Evolutionary conservation across 345 rosid genomes (phyloP).

Genomic region (Conringia planisiliqua): DNA sequence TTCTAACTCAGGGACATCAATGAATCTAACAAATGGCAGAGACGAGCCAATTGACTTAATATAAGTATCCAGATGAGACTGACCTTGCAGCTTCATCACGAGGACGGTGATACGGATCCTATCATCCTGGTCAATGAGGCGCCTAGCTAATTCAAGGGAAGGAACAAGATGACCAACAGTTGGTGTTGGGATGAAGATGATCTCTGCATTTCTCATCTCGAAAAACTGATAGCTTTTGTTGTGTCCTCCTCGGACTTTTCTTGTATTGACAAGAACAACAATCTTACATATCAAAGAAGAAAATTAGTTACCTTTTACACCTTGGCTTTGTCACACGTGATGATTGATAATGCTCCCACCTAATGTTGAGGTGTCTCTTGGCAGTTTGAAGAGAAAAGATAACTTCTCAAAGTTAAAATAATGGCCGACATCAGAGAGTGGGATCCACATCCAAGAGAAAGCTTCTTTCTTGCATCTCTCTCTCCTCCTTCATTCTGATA

Average conservation of each 20-base stretch:
- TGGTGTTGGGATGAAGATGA: slow-evolving; percentile 34
- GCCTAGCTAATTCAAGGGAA: slow-evolving; percentile 43
- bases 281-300: slow-evolving; percentile 8
- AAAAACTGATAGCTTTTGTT: not conserved
- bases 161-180: slow-evolving; percentile 48
- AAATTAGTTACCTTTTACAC: not conserved
- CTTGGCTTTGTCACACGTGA: not conserved
- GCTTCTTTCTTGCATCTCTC: not conserved
- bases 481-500: slow-evolving; percentile 4
- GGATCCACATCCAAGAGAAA: slow-evolving; percentile 15
- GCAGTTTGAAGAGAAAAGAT: not conserved
- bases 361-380: slow-evolving; percentile 17
- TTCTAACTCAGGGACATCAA: slow-evolving; percentile 31
- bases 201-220: slow-evolving; percentile 22
- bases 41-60: slow-evolving; percentile 26
- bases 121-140: slow-evolving; percentile 40
- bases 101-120: slow-evolving; percentile 36
- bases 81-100: slow-evolving; percentile 31
- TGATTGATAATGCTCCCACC: slow-evolving; percentile 4
- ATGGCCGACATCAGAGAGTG: not conserved
- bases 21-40: slow-evolving; percentile 26
- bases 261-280: not conserved
- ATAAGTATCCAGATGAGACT: slow-evolving; percentile 25
- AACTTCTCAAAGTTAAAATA: not conserved
- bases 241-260: not conserved